Base-by-base conservation (phyloP, 1,139 yeast species). In the Lodderomyces margitis region DNA sequence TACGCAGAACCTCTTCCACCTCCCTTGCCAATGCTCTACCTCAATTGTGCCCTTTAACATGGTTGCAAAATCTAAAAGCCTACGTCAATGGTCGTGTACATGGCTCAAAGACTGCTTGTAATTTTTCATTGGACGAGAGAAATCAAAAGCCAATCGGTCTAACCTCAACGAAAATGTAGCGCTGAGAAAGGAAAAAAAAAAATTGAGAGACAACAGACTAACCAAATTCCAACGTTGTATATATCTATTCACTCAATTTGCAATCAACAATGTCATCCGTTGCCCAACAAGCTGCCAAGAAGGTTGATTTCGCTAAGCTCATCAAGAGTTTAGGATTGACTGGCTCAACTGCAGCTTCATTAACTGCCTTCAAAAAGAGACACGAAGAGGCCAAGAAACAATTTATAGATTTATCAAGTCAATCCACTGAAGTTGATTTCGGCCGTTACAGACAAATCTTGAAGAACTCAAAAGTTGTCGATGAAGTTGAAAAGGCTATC, bases 361-460 rank as follows among this genome's bases (percentile, higher is more conserved):
- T 92, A 64, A 80, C 92, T 45, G 80, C 95, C 34, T 92, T 92
- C 85, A 92, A 91, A 76, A 92, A 94, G 86, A 87, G 99, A 80
- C 85, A 88, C 70, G 98, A 92, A 60, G 98, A 92, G 66, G 98
- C 98, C 57, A 85, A 89, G 75, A 85, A 88, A 73, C 79, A 79
- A 61, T 72, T 86, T 57, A 70, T 75, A 55, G 82, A 81, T 49
- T 77, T 91, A 57, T 74, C 81, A 61, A 72, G 77, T 56, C 92
- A 87, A 70, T 69, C 88, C 50, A 76, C 87, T 48, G 75, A 74
- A 35, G 88, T 92, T 50, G 96, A 92, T 70, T 92, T 91, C 55
- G 67, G 75, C 43, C 75, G 81, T 69, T 92, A 91, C 82, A 85
- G 83, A 62, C 70, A 83, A 20, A 74, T 82, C 43, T 80, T 92